phyloP scores from a whole-genome alignment of 495 filamentous ascomycete species.

The Podospora sp. region DNA sequence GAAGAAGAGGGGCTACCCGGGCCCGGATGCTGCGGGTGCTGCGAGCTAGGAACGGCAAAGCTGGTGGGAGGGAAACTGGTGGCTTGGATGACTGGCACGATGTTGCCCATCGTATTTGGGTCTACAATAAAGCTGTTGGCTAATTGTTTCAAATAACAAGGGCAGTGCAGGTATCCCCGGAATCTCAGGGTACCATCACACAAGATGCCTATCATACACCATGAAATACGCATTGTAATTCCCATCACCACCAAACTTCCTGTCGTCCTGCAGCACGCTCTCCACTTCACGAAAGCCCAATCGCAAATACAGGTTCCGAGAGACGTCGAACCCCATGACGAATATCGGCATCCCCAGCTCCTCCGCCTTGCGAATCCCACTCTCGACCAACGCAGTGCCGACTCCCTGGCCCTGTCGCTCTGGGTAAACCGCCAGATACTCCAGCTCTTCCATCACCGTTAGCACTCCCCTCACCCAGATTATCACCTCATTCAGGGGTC shows the following conservation, averaged over 20 bases:
- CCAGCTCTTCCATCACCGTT: slow-evolving; percentile 1
- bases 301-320: background rate
- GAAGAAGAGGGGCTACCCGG: too few species aligned
- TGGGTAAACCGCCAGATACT: slow-evolving; percentile 15
- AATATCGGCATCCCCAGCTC: slow-evolving; percentile 7
- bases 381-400: slow-evolving; percentile 2
- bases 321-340: slow-evolving; percentile 4
- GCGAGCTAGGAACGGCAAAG: too few species aligned
- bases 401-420: slow-evolving; percentile 8
- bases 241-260: background rate
- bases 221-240: slow-evolving; percentile 2
- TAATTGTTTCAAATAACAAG: too few species aligned
- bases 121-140: too few species aligned
- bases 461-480: background rate
- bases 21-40: too few species aligned
- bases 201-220: background rate
- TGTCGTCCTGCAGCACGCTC: slow-evolving; percentile 6
- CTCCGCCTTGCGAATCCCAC: slow-evolving; percentile 2
- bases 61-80: too few species aligned
- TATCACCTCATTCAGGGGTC: background rate
- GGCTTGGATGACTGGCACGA: too few species aligned
- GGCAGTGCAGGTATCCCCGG: too few species aligned
- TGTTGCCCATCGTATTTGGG: too few species aligned
- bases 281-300: slow-evolving; percentile 8
- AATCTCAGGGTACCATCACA: background rate